Evolutionary conservation across 2,329 filamentous ascomycete genomes (phyloP).

Genomic region (Xylaria sp.): DNA sequence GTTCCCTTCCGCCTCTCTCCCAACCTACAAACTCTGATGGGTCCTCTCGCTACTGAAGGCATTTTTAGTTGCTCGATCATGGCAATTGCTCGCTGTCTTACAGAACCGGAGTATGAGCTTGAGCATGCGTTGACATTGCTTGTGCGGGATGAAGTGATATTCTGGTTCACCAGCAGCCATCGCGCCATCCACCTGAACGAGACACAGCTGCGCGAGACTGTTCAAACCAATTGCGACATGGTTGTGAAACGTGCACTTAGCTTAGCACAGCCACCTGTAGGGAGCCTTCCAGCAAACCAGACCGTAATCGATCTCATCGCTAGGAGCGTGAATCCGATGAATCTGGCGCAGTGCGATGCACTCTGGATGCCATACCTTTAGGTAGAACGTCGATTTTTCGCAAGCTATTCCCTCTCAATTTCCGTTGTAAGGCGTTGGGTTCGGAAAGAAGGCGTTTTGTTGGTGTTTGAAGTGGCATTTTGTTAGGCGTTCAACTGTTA

Average conservation of each 20-base stretch:
- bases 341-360: constrained; percentile 87
- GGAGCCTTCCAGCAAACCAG: constrained; percentile 92
- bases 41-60: constrained; percentile 92
- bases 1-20: constrained; percentile 98
- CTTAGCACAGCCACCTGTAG: constrained; percentile 79
- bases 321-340: constrained; percentile 91
- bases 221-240: constrained; percentile 86
- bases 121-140: constrained; percentile 95
- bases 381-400: constrained; percentile 34
- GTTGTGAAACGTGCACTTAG: constrained; percentile 91
- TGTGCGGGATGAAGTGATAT: constrained; percentile 97
- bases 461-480: constrained; percentile 20
- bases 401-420: not conserved
- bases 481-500: not conserved
- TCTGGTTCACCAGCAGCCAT: constrained; percentile 89
- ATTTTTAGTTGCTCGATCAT: constrained; percentile 96
- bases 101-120: constrained; percentile 88
- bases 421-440: not conserved
- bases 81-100: constrained; percentile 94
- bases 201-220: constrained; percentile 78
- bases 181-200: constrained; percentile 69
- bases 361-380: constrained; percentile 98
- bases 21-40: constrained; percentile 95
- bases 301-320: constrained; percentile 94
- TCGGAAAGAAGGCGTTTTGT: constrained; percentile 10